Base-by-base conservation (phyloP, 345 rosid species). In the Eucalyptus brandiana region DNA sequence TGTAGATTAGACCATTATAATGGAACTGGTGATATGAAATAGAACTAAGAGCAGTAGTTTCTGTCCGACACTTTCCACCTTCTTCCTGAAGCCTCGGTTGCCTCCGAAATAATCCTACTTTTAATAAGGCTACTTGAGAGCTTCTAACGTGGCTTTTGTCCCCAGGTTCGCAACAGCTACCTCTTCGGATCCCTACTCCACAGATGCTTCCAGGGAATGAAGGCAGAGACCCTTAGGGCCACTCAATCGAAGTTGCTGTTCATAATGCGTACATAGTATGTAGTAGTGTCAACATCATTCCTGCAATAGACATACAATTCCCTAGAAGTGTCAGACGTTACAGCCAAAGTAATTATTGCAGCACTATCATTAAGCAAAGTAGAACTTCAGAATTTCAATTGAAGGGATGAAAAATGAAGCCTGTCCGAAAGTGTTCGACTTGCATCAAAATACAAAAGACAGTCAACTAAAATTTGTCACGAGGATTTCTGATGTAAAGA, bases 101-200 rank as follows among this genome's bases (percentile, higher is more conserved):
- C 49, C 44, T 69, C 53, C 86, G 17, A 18, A 56, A 88, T 49
- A 88, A 76, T 40, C 28, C 28, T 24, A 76, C 83, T 76, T 37
- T 76, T 40, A 2, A 37, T 37, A 37, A 76, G 83, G 47, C 44
- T 50, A 9, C 87, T 51, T 19, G 17, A 51, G 62, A n/a, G 62
- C 45, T 76, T 76, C 83, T 37, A 19, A 86, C 30, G 88, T 86
- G 91, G 89, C 89, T 89, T 92, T 91, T 89, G 93, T 90, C 92
- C 85, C 12, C 49, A 87, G 48, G 90, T 89, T 88, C n/a, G 56
- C 88, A 72, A 87, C 92, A 87, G 89, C 86, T 93, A 91, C 91
- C 87, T 86, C 72, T 89, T 60, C 87, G n/a, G 83, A 76, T 72
- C 83, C 6, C 45, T 72, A 72, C 83, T 72, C 83, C 83, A 37